Evolutionary conservation across 2,329 filamentous ascomycete genomes (phyloP), one percentile per base, ranked within the genome.

Genomic region (Microdochium trichocladiopsis): DNA sequence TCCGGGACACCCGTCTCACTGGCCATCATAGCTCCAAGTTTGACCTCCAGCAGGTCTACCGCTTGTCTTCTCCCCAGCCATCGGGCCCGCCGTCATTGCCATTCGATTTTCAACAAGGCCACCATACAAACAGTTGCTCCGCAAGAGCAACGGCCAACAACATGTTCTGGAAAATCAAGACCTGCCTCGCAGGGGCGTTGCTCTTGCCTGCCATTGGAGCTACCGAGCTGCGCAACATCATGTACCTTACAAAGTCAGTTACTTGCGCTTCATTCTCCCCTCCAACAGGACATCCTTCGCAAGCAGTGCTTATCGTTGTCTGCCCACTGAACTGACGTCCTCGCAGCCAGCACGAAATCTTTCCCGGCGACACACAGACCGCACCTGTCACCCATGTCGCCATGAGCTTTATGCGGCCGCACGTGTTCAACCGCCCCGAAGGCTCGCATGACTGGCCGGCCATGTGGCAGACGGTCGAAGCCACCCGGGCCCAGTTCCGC

Each of bases 351-450:
- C 64, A 67, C 51, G 62, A 63, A 10, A 49, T 66, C 18, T 51
- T 64, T 11, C 63, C 66, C 4, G 55, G 63, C 47, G 53, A 50
- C 43, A 58, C 64, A 1, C 55, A 72, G 23, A 75, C 74, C 0
- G 58, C 67, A 2, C 67, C 72, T 24, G 71, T 83, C 56, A 81
- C 75, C 23, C 73, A 82, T 58, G 78, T 80, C 25, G 74, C 79
- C 54, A 77, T 80, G 56, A 72, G 73, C 2, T 83, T 83, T 55
- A 79, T 80, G 49, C 69, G 69, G 50, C 77, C 77, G 0, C 68
- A 70, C 2, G 60, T 72, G 9, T 83, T 83, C 63, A 75, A 74
- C 55, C 69, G 68, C 12, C 66, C 72, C 48, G 70, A 67, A 0
- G 57, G 70, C 1, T 69, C 68, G 21, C 59, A 66, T 0, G 82